Percentiles rank a stretch among this genome's conserved stretches.
Conservation (phyloP, 768 basidiomycete species). For the Porpolomopsis calyptriformis region DNA sequence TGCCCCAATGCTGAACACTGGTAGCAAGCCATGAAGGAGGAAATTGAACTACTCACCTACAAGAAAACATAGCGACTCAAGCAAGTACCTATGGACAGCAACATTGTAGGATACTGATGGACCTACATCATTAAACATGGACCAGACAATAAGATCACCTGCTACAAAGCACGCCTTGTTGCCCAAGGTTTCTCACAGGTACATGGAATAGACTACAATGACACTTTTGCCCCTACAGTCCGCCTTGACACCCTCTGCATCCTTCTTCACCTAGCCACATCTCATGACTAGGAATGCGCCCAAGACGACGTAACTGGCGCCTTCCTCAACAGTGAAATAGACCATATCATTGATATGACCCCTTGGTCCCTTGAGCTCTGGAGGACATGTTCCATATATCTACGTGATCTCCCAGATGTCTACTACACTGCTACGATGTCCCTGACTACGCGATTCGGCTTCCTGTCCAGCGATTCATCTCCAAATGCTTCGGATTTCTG, state of each 20-base stretch:
- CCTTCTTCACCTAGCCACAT: slow-evolving; percentile 15
- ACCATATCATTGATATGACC: slow-evolving; percentile 15
- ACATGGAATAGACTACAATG: slow-evolving; percentile 10
- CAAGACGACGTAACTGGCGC: slow-evolving; percentile 16
- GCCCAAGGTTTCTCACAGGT: slow-evolving; percentile 21
- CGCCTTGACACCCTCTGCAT: slow-evolving; percentile 12
- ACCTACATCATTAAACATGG: slow-evolving; percentile 22
- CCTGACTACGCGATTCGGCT: too few relatives aligned
- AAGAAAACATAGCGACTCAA: slow-evolving; percentile 14
- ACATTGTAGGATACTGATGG: slow-evolving; percentile 13
- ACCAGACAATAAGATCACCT: slow-evolving; percentile 14
- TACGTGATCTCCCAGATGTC: too few relatives aligned
- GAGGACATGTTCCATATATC: too few relatives aligned
- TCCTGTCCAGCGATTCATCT: too few relatives aligned
- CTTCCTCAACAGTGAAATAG: slow-evolving; percentile 18
- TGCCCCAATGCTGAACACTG: slow-evolving; percentile 11
- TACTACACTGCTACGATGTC: too few relatives aligned
- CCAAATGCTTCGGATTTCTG: too few relatives aligned
- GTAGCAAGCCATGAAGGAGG: slow-evolving; percentile 12
- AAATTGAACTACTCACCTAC: slow-evolving; percentile 14
- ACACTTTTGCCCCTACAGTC: slow-evolving; percentile 10
- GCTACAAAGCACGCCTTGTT: slow-evolving; percentile 18
- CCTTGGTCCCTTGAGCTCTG: too few relatives aligned
- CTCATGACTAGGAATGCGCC: slow-evolving; percentile 13
- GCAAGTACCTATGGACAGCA: slow-evolving; percentile 6